Base-by-base conservation (phyloP, 2,329 filamentous ascomycete species). In the Fonsecaea pedrosoi region DNA sequence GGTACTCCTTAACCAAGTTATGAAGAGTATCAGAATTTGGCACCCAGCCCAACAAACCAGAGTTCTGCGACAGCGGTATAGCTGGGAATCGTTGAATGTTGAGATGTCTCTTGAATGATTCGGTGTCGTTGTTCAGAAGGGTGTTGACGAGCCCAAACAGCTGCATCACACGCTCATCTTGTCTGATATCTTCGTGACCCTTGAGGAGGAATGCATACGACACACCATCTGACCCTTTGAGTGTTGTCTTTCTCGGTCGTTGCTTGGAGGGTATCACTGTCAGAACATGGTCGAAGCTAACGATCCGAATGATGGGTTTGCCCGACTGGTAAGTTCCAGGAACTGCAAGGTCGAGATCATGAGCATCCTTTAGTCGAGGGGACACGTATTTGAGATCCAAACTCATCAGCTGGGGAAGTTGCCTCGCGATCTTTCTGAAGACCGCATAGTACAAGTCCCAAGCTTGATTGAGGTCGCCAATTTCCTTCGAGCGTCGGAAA, bases 371-470 rank as follows among this genome's bases (percentile, higher is more conserved):
- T 54, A 99, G 85, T 77, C 94, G 95, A 2, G 96, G 96, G 18
- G 94, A 99, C 74, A 97, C 96, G 78, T 99, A 99, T 70, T 96
- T 92, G 73, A 99, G 84, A 79, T 99, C 96, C 50, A 99, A 85
- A 62, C 90, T 92, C 73, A 93, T 96, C 71, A 99, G 86, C 74
- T 98, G 95, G 3, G 93, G 94, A 56, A 99, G 82, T 79, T 99
- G 96, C 69, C 94, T 88, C 56, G 91, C 91, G 76, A 99, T 98
- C 76, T 96, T 92, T 68, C 94, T 89, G 87, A 99, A 99, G 0
- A 98, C 95, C 72, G 96, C 93, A 79, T 99, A 99, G 80, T 99
- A 99, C 13, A 99, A 86, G 79, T 99, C 96, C 95, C 95, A 99
- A 6, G 95, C 95, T 79, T 97, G 93, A 76, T 98, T 99, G 54